A percentile compares a stretch with the other conserved stretches of the same genome.
phyloP scores from a whole-genome alignment of 805 yeast species.

The Candida boleticola region DNA sequence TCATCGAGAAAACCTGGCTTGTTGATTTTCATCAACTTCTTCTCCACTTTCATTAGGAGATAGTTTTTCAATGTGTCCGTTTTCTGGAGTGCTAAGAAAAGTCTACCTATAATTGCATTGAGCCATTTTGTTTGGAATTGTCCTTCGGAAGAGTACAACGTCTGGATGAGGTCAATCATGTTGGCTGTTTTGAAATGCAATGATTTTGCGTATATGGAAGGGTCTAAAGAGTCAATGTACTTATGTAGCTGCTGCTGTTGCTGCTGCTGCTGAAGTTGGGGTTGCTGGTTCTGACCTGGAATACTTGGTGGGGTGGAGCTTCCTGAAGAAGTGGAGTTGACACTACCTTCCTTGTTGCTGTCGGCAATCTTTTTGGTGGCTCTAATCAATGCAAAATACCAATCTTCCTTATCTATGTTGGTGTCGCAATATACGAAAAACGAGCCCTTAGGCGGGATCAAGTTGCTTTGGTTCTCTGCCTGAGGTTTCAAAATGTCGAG shows the following conservation, averaged over 20 bases:
- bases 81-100: conserved; percentile 72
- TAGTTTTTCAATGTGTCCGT: conserved; percentile 64
- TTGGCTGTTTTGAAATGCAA: conserved; percentile 69
- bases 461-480: conserved; percentile 5
- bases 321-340: conserved; percentile 7
- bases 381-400: conserved; percentile 83
- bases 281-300: too few species aligned
- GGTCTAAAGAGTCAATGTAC: conserved; percentile 26
- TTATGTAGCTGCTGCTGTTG: conserved; percentile 5
- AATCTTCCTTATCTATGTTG: conserved; percentile 84
- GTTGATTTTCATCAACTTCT: conserved; percentile 74
- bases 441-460: conserved; percentile 37
- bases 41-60: conserved; percentile 58
- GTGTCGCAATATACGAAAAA: conserved; percentile 71
- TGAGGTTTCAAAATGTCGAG: conserved; percentile 22
- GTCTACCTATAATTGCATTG: conserved; percentile 80
- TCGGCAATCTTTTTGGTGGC: conserved; percentile 55
- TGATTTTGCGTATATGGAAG: conserved; percentile 67
- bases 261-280: too few species aligned
- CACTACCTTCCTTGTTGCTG: conserved; percentile 8
- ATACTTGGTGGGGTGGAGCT: neutral
- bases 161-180: conserved; percentile 70
- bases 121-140: conserved; percentile 86
- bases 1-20: conserved; percentile 88
- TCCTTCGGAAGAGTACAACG: conserved; percentile 77